phyloP scores from a whole-genome alignment of 352 stramenopile species.

The Phytophthora meadii region DNA sequence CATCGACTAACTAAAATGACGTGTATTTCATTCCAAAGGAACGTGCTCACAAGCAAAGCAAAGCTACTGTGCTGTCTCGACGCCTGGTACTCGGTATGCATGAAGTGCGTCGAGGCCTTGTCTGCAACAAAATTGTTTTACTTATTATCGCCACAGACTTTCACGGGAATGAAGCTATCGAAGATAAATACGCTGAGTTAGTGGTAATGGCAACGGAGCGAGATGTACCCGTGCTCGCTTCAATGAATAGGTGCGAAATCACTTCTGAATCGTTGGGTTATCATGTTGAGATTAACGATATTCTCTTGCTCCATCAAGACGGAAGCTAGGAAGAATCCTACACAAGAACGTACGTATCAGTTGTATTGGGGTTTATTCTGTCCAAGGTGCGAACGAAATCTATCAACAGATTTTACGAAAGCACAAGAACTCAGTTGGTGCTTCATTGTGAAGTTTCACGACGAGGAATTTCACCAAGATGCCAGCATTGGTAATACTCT shows the following conservation, averaged over 20 bases:
- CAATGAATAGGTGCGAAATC: constrained; percentile 49
- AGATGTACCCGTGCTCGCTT: constrained; percentile 53
- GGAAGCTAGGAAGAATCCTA: constrained; percentile 91
- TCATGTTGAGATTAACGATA: background rate
- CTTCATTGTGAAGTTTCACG: constrained; percentile 4
- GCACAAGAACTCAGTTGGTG: background rate
- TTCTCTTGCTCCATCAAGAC: constrained; percentile 45
- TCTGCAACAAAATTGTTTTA: constrained; percentile 83
- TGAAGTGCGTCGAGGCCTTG: constrained; percentile 90
- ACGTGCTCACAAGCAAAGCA: constrained; percentile 64
- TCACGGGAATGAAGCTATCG: constrained; percentile 77
- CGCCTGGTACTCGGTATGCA: constrained; percentile 92
- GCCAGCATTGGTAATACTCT: constrained; percentile 57
- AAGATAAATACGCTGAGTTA: constrained; percentile 88
- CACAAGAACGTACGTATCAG: constrained; percentile 95
- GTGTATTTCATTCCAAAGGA: constrained; percentile 50
- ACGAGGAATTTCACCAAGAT: constrained; percentile 27
- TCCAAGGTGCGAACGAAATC: constrained; percentile 94
- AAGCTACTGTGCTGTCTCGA: constrained; percentile 49
- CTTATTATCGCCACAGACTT: constrained; percentile 93
- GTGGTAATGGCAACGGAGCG: constrained; percentile 63
- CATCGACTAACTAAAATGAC: background rate
- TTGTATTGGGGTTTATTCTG: constrained; percentile 94
- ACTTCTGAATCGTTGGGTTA: background rate
- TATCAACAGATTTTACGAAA: constrained; percentile 54